phyloP scores from a whole-genome alignment of 1,139 yeast species.

The Debaryomyces nepalensis region DNA sequence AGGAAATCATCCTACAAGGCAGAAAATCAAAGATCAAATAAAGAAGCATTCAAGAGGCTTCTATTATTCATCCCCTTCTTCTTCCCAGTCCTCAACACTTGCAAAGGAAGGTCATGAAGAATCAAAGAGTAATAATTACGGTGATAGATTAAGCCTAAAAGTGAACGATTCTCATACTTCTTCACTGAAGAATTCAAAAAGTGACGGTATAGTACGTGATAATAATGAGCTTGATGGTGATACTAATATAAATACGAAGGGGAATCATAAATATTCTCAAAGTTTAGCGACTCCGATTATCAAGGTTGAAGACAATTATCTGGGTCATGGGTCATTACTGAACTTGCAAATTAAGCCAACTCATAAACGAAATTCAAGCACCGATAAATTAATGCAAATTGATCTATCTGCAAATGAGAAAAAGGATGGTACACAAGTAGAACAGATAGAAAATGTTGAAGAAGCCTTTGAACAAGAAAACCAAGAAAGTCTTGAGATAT shows the following conservation, averaged over 20 bases:
- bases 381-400: background rate
- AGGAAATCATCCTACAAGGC: background rate
- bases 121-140: background rate
- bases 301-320: conserved; percentile 2
- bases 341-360: conserved; percentile 1
- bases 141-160: background rate
- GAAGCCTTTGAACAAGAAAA: conserved; percentile 6
- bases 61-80: conserved; percentile 10
- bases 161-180: background rate
- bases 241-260: background rate
- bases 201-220: background rate
- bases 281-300: conserved; percentile 2
- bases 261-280: background rate
- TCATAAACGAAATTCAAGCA: background rate
- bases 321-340: background rate
- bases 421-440: background rate
- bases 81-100: conserved; percentile 5
- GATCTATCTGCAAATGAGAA: background rate
- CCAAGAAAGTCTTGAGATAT: conserved; percentile 11
- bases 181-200: background rate
- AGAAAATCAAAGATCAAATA: conserved; percentile 6
- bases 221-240: background rate
- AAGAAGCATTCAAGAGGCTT: conserved; percentile 6
- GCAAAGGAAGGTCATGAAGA: background rate
- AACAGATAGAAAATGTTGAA: conserved; percentile 9